These are phyloP conservation scores for Striga hermonthica DNA, from an alignment of 305 asterid species.

Conservation along the genomic window DNA sequence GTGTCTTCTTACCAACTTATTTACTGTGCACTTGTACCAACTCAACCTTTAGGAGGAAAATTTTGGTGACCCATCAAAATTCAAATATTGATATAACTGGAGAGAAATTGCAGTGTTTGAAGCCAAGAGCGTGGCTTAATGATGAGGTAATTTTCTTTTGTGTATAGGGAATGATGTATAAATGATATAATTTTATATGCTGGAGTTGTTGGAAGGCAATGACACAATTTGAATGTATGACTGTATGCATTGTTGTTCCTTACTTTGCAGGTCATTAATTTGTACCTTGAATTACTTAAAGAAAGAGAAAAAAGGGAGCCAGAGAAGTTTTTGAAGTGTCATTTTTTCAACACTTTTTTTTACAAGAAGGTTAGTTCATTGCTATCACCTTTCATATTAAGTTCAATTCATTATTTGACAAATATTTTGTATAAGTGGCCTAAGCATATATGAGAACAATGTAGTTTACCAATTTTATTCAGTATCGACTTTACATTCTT, in stretches of 20 bases:
- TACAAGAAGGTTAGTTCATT: conserved; percentile 63
- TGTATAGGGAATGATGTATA: neutral
- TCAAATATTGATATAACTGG: conserved; percentile 73
- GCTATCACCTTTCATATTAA: conserved; percentile 6
- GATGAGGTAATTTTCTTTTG: conserved; percentile 57
- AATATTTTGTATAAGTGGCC: conserved; percentile 5
- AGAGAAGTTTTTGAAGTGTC: conserved; percentile 71
- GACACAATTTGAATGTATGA: conserved; percentile 7
- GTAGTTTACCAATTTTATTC: conserved; percentile 12
- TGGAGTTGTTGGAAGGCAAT: neutral
- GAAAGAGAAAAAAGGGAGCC: conserved; percentile 82
- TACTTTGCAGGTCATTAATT: conserved; percentile 69
- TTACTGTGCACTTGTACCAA: conserved; percentile 2
- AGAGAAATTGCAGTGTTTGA: conserved; percentile 64
- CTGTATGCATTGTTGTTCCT: neutral
- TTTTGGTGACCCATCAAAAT: conserved; percentile 53
- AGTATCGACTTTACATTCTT: conserved; percentile 18
- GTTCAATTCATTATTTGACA: neutral
- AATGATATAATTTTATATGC: neutral
- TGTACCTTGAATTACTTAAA: conserved; percentile 75
- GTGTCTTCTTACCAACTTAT: neutral
- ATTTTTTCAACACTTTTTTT: conserved; percentile 81
- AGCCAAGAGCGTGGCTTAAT: conserved; percentile 69
- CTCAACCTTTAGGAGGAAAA: conserved; percentile 45
- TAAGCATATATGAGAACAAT: neutral